Evolutionary conservation across 2,329 filamentous ascomycete species (phyloP).

Genomic region (Karstenula rhodostoma): DNA sequence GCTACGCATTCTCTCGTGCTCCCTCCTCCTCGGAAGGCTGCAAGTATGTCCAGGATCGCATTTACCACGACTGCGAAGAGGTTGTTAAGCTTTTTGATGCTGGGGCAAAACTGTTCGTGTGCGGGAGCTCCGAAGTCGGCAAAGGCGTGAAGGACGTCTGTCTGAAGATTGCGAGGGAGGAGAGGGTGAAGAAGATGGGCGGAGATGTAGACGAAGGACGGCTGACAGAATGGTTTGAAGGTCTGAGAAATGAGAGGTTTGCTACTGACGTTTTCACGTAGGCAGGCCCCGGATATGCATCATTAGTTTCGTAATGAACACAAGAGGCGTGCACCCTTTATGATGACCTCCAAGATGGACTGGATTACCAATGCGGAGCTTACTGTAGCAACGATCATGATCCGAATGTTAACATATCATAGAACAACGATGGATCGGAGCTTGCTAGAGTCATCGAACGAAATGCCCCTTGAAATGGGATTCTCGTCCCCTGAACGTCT

Average conservation of each 20-base stretch:
- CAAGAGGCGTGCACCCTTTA: neutral
- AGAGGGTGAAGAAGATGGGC: conserved; percentile 48
- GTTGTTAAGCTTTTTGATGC: conserved; percentile 56
- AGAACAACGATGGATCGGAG: no score
- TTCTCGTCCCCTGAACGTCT: neutral
- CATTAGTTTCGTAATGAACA: neutral
- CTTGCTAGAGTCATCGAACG: neutral
- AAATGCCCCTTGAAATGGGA: neutral
- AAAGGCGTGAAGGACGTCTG: conserved; percentile 54
- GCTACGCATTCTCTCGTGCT: conserved; percentile 65
- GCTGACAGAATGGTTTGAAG: conserved; percentile 56
- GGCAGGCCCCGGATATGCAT: neutral
- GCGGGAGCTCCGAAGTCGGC: conserved; percentile 63
- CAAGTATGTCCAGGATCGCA: conserved; percentile 62
- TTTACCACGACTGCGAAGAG: conserved; percentile 58
- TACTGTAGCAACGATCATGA: neutral
- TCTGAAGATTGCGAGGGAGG: conserved; percentile 55
- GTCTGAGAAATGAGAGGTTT: conserved; percentile 56
- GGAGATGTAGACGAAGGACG: conserved; percentile 49
- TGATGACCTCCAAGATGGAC: neutral
- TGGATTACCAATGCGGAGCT: neutral
- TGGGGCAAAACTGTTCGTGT: conserved; percentile 69
- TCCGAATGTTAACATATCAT: no score
- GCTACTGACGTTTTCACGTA: conserved; percentile 56
- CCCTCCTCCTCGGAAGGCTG: conserved; percentile 52